Conservation (phyloP, 495 filamentous ascomycete genomes). For the Xanthoparmelia taractica region DNA sequence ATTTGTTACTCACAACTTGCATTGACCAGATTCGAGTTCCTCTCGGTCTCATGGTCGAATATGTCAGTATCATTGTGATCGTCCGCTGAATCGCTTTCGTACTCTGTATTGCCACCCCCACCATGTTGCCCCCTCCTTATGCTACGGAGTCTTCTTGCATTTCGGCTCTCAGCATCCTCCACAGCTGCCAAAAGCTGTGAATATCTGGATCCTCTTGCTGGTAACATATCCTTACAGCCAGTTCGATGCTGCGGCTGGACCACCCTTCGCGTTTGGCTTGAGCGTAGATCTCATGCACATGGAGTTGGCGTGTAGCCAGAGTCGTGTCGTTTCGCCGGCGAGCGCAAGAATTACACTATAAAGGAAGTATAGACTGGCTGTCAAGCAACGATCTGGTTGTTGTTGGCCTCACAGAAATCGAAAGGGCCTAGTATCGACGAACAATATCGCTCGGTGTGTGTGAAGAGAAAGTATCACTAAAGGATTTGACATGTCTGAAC, state of each 20-base stretch:
- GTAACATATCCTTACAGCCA: neutral
- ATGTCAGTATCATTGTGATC: neutral
- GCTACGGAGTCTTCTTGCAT: neutral
- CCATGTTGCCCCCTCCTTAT: neutral
- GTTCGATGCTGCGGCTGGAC: neutral
- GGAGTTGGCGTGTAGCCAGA: neutral
- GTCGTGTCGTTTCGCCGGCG: neutral
- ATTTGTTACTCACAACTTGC: neutral
- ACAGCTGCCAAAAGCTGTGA: neutral
- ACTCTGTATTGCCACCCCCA: neutral
- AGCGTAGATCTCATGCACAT: neutral
- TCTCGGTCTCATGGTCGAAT: neutral
- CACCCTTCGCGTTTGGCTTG: slow-evolving; percentile 3
- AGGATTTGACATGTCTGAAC: neutral
- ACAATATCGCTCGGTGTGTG: neutral
- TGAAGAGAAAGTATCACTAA: neutral
- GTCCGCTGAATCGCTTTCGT: neutral
- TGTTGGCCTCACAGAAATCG: slow-evolving; percentile 7
- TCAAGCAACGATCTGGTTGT: neutral
- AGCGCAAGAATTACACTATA: neutral
- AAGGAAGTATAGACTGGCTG: neutral
- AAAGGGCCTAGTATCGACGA: neutral
- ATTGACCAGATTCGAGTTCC: neutral
- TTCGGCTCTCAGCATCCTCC: neutral
- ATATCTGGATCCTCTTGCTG: neutral